phyloP scores from a whole-genome alignment of 1,139 yeast genomes.

The Tardiomyces blankii region DNA sequence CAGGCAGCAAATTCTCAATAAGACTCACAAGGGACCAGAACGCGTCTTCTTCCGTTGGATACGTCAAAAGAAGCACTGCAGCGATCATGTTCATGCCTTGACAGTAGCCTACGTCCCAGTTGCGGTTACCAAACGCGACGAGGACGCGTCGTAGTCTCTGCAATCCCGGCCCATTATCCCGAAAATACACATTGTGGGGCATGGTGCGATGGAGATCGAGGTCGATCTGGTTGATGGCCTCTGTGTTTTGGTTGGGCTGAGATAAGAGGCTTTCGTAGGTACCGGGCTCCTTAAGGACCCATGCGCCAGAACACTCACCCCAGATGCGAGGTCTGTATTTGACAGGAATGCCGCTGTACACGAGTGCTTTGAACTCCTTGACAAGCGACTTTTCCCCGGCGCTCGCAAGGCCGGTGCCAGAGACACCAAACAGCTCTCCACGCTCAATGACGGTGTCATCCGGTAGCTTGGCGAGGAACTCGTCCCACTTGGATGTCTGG shows the following conservation, averaged over 20 bases:
- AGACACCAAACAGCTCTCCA: slow-evolving; percentile 32
- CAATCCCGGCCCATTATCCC: slow-evolving; percentile 45
- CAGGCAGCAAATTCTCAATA: slow-evolving; percentile 42
- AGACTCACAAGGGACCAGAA: slow-evolving; percentile 46
- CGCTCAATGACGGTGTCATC: slow-evolving; percentile 12
- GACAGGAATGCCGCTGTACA: slow-evolving; percentile 38
- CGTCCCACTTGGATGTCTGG: slow-evolving; percentile 26
- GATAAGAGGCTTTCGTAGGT: slow-evolving; percentile 30
- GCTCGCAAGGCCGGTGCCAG: slow-evolving; percentile 21
- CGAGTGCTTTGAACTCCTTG: slow-evolving; percentile 29
- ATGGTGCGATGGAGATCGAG: slow-evolving; percentile 46
- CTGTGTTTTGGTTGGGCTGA: slow-evolving; percentile 15
- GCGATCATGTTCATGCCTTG: slow-evolving; percentile 57
- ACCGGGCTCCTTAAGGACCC: slow-evolving; percentile 37
- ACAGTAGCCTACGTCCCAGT: slow-evolving; percentile 44
- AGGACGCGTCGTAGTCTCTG: slow-evolving; percentile 38
- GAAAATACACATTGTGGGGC: slow-evolving; percentile 45
- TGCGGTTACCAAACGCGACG: slow-evolving; percentile 41
- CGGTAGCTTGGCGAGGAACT: slow-evolving; percentile 20
- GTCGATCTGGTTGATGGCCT: slow-evolving; percentile 40
- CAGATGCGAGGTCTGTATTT: slow-evolving; percentile 39
- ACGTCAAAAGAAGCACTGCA: slow-evolving; percentile 40
- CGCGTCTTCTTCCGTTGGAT: slow-evolving; percentile 42
- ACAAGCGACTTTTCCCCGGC: slow-evolving; percentile 15
- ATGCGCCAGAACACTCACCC: slow-evolving; percentile 47